phyloP scores from a whole-genome alignment of 345 rosid genomes.

The Lenwebbia sp. region DNA sequence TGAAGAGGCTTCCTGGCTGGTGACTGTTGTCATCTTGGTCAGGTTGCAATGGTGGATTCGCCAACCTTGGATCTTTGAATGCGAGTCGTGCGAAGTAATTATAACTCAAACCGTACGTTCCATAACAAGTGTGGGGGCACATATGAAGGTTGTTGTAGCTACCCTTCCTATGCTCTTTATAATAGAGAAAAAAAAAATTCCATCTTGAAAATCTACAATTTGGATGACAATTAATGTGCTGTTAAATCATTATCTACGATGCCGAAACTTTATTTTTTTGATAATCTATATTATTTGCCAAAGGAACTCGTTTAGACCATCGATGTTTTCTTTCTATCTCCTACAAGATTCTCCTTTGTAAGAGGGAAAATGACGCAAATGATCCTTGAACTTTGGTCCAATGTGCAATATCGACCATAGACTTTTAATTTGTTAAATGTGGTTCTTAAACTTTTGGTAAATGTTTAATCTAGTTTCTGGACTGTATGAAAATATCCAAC shows the following conservation, averaged over 20 bases:
- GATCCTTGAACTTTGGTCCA: too few species aligned
- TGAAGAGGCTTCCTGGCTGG: too few species aligned
- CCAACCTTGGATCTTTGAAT: background rate
- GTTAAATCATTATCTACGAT: background rate
- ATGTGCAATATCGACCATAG: too few species aligned
- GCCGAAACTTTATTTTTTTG: background rate
- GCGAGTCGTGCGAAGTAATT: accelerated
- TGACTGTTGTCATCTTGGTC: accelerated
- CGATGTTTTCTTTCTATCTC: background rate
- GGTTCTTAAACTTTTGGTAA: too few species aligned
- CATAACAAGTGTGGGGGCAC: accelerated
- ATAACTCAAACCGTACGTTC: background rate
- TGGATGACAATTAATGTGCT: background rate
- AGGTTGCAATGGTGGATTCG: accelerated
- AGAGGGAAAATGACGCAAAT: too few species aligned
- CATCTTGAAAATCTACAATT: background rate
- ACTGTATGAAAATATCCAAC: too few species aligned
- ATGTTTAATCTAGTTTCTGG: too few species aligned
- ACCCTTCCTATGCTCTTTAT: background rate
- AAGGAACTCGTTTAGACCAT: background rate
- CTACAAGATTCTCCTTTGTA: background rate
- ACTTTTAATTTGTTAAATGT: too few species aligned
- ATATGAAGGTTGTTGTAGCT: background rate
- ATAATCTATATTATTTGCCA: background rate
- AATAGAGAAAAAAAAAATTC: background rate